These are phyloP conservation scores for Rosa lucieae DNA, from an alignment of 306 rosid species.

Conservation along the genomic window DNA sequence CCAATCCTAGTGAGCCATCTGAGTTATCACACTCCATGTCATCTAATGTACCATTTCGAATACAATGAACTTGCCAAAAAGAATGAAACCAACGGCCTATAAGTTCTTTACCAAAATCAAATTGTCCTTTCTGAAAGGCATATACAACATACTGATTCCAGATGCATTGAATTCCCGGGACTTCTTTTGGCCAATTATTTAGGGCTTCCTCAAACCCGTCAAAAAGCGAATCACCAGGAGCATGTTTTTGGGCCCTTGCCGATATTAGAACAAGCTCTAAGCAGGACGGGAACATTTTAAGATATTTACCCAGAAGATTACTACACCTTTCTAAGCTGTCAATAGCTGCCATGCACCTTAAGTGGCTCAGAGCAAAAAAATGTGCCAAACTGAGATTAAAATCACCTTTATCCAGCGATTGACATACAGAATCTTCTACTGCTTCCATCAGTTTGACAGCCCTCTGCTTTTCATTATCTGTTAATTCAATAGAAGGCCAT, in stretches of 20 bases:
- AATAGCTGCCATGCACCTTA: constrained; percentile 75
- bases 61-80: constrained; percentile 44
- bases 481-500: constrained; percentile 61
- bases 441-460: constrained; percentile 60
- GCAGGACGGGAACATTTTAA: constrained; percentile 67
- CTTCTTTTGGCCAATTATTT: constrained; percentile 67
- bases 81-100: constrained; percentile 68
- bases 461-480: constrained; percentile 63
- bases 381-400: constrained; percentile 53
- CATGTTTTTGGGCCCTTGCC: constrained; percentile 42
- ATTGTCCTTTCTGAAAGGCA: constrained; percentile 50
- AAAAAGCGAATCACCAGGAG: constrained; percentile 36
- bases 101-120: constrained; percentile 62
- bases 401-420: constrained; percentile 47
- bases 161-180: constrained; percentile 81
- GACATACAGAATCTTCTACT: constrained; percentile 56
- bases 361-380: constrained; percentile 72
- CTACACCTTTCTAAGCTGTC: constrained; percentile 47
- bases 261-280: constrained; percentile 65
- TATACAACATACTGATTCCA: constrained; percentile 87
- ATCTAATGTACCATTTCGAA: constrained; percentile 30
- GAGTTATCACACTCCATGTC: constrained; percentile 27
- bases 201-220: constrained; percentile 74
- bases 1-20: constrained; percentile 39
- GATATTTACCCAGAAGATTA: constrained; percentile 65